Percentiles rank a stretch among this genome's conserved stretches.
Evolutionary conservation across 1,284 basidiomycete genomes (phyloP).

Genomic region (Malassezia slooffiae): DNA sequence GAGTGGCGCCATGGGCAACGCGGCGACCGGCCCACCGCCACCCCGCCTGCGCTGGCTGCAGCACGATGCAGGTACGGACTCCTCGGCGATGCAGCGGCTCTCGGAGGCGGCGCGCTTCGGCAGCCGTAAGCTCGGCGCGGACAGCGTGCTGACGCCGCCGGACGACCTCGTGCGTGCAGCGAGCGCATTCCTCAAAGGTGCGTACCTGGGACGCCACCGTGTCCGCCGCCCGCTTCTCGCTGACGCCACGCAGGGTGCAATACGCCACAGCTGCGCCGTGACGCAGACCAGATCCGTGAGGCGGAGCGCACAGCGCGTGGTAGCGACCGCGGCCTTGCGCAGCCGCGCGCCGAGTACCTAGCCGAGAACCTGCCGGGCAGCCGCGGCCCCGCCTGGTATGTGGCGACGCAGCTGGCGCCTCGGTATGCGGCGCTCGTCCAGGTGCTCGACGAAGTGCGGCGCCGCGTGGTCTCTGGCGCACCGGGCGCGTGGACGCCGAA

Average conservation of each 20-base stretch:
- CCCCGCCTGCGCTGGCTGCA: neutral
- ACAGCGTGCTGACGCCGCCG: slow-evolving; percentile 1
- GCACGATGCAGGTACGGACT: neutral
- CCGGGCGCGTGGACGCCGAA: slow-evolving; percentile 23
- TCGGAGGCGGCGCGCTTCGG: slow-evolving; percentile 16
- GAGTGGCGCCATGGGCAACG: neutral
- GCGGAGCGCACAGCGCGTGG: slow-evolving; percentile 1
- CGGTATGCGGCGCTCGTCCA: slow-evolving; percentile 13
- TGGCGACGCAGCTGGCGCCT: slow-evolving; percentile 8
- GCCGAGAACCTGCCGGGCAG: neutral
- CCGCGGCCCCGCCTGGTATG: slow-evolving; percentile 7
- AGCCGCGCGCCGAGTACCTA: neutral
- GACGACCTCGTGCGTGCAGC: neutral
- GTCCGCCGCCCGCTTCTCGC: no score
- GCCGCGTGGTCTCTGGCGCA: slow-evolving; percentile 3
- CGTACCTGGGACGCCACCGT: neutral
- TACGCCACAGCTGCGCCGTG: slow-evolving; percentile 8
- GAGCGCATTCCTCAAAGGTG: neutral
- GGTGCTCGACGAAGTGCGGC: slow-evolving; percentile 11
- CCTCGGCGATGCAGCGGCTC: slow-evolving; percentile 8
- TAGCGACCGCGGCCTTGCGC: slow-evolving; percentile 3
- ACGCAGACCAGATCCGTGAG: neutral
- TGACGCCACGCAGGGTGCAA: no score
- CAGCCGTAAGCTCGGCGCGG: slow-evolving; percentile 6
- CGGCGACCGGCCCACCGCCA: neutral